These are phyloP conservation scores for Trametes cubensis DNA, from an alignment of 768 basidiomycete genomes.

Conservation along the genomic window DNA sequence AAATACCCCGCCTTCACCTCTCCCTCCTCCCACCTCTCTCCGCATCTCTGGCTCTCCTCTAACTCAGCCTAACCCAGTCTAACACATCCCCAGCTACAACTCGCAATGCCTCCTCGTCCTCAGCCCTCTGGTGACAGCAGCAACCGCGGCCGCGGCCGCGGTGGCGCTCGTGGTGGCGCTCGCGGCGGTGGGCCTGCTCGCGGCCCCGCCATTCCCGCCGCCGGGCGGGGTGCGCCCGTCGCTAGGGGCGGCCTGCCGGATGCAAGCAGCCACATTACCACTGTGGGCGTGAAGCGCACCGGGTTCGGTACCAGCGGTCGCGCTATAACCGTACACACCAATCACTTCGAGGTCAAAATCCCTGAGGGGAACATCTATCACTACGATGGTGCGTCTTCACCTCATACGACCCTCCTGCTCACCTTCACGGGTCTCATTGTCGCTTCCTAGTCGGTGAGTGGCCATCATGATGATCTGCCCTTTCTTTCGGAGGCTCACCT, in stretches of 20 bases:
- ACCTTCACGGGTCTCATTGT: background rate
- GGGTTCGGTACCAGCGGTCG: slow-evolving; percentile 62
- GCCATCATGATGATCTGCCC: background rate
- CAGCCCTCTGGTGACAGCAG: slow-evolving; percentile 21
- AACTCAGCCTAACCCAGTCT: background rate
- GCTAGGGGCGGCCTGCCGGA: slow-evolving; percentile 30
- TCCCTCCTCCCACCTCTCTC: background rate
- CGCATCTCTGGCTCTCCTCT: background rate
- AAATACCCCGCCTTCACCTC: slow-evolving; percentile 8
- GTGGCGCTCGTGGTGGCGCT: slow-evolving; percentile 8
- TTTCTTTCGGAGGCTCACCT: no score
- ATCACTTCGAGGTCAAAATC: slow-evolving; percentile 66
- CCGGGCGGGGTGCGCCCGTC: slow-evolving; percentile 25
- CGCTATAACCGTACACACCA: slow-evolving; percentile 47
- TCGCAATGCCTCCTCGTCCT: slow-evolving; percentile 30
- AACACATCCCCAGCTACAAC: background rate
- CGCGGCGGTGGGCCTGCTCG: slow-evolving; percentile 15
- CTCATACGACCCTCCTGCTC: background rate
- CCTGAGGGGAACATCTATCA: slow-evolving; percentile 70
- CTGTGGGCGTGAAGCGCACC: slow-evolving; percentile 71
- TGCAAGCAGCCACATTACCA: slow-evolving; percentile 44
- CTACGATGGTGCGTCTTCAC: slow-evolving; percentile 65
- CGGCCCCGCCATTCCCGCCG: slow-evolving; percentile 2
- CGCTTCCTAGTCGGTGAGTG: slow-evolving; percentile 24
- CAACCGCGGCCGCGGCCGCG: slow-evolving; percentile 28